phyloP scores from a whole-genome alignment of 352 stramenopile species.

The Pseudoperonospora humuli region DNA sequence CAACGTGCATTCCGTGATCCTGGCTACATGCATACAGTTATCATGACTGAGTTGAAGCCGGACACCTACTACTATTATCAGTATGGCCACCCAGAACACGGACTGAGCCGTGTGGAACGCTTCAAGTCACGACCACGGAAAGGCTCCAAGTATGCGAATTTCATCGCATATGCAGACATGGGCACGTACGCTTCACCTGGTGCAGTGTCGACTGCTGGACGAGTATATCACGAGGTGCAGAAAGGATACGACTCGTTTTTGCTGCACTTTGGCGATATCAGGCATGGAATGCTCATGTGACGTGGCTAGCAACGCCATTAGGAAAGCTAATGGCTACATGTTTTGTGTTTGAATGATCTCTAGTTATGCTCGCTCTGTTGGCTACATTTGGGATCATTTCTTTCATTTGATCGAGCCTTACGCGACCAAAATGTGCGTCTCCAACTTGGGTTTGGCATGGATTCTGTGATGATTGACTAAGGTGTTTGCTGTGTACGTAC shows the following conservation, averaged over 20 bases:
- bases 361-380: slow-evolving; percentile 59
- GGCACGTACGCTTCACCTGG: slow-evolving; percentile 39
- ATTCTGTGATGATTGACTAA: background rate
- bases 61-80: slow-evolving; percentile 52
- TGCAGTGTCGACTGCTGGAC: slow-evolving; percentile 45
- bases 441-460: background rate
- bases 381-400: slow-evolving; percentile 64
- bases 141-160: slow-evolving; percentile 32
- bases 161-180: slow-evolving; percentile 61
- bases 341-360: background rate
- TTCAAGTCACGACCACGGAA: slow-evolving; percentile 34
- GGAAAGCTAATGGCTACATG: background rate
- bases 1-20: slow-evolving; percentile 47
- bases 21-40: slow-evolving; percentile 56
- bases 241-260: slow-evolving; percentile 61
- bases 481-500: slow-evolving; percentile 1
- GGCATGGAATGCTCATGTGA: slow-evolving; percentile 16
- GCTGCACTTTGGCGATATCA: slow-evolving; percentile 73
- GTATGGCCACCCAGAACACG: slow-evolving; percentile 43
- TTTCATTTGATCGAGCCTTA: slow-evolving; percentile 66
- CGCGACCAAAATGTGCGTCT: slow-evolving; percentile 49
- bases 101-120: slow-evolving; percentile 31
- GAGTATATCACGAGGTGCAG: slow-evolving; percentile 47
- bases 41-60: slow-evolving; percentile 37
- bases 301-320: too few relatives aligned